Evolutionary conservation across 2,329 filamentous ascomycete species (phyloP).

Genomic region (Mollisia scopiformis): DNA sequence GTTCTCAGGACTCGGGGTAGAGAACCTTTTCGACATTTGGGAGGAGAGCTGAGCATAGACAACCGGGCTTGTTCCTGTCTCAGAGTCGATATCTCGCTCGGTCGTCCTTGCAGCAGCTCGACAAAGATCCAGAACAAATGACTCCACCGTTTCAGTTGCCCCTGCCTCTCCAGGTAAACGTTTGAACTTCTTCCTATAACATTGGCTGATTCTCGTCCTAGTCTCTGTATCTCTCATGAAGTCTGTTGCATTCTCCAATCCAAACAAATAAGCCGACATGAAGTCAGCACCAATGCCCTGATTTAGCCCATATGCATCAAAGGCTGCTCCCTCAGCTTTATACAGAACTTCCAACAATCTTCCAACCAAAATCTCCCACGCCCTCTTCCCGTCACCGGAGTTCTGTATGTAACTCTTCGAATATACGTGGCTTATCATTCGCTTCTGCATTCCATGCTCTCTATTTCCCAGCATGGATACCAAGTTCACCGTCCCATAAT

Average conservation of each 20-base stretch:
- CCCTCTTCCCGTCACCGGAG: slow-evolving; percentile 57
- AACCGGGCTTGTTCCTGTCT: not conserved
- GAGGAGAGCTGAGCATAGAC: slow-evolving; percentile 10
- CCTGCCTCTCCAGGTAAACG: not conserved
- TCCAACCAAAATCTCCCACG: slow-evolving; percentile 57
- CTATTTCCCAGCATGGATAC: slow-evolving; percentile 67
- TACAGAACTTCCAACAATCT: slow-evolving; percentile 60
- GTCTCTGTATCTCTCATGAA: slow-evolving; percentile 41
- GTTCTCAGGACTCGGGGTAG: not conserved
- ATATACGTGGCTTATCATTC: slow-evolving; percentile 78
- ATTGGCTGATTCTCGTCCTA: not conserved
- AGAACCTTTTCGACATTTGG: not conserved
- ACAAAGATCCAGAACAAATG: slow-evolving; percentile 6
- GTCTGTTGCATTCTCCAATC: slow-evolving; percentile 60
- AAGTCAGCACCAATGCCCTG: slow-evolving; percentile 75
- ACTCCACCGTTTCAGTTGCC: not conserved
- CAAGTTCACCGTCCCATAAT: slow-evolving; percentile 61
- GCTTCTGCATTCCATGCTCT: slow-evolving; percentile 69
- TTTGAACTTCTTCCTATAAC: not conserved
- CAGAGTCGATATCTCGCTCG: not conserved
- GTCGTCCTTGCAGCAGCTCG: not conserved
- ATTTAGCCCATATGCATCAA: slow-evolving; percentile 65
- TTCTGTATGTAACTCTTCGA: slow-evolving; percentile 72
- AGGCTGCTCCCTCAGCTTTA: slow-evolving; percentile 22
- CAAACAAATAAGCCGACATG: slow-evolving; percentile 73